Evolutionary conservation across 768 basidiomycete genomes (phyloP).

Genomic region (Leucocoprinus birnbaumii): DNA sequence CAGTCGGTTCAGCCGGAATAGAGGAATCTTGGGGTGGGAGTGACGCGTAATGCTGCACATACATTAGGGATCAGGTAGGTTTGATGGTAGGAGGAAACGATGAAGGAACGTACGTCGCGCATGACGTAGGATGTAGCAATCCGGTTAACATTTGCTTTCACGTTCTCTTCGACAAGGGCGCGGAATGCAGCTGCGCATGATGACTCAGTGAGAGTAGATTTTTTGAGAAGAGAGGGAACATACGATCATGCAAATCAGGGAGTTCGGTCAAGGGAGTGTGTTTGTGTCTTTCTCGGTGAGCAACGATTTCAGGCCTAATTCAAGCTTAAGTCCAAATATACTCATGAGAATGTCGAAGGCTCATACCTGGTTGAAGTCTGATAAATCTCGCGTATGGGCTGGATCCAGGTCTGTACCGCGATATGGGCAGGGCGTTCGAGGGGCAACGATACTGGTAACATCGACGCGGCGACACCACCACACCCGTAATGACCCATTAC

Average conservation of each 20-base stretch:
- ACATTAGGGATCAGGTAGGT: no score
- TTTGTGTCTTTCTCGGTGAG: conserved; percentile 24
- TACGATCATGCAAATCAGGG: conserved; percentile 28
- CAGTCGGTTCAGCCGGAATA: conserved; percentile 7
- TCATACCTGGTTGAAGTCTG: conserved; percentile 28
- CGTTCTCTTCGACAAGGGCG: conserved; percentile 42
- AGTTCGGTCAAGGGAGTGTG: conserved; percentile 17
- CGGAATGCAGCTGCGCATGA: conserved; percentile 41
- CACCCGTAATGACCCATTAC: conserved; percentile 30
- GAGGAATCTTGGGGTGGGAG: no score
- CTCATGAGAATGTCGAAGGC: background rate
- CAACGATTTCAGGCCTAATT: conserved; percentile 31
- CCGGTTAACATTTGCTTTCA: conserved; percentile 27
- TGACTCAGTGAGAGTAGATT: no score
- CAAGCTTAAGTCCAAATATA: background rate
- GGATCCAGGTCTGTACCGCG: conserved; percentile 38
- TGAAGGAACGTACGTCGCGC: conserved; percentile 19
- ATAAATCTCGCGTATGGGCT: conserved; percentile 36
- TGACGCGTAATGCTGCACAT: no score
- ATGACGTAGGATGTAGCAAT: conserved; percentile 26
- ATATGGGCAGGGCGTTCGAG: conserved; percentile 18
- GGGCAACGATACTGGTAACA: conserved; percentile 17
- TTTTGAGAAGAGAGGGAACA: no score
- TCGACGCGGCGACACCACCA: conserved; percentile 27
- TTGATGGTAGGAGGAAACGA: background rate